A percentile compares a stretch with the other conserved stretches of the same genome.
These are phyloP conservation scores for Mycena haematopus DNA, from an alignment of 768 basidiomycete species.

Conservation along the genomic window DNA sequence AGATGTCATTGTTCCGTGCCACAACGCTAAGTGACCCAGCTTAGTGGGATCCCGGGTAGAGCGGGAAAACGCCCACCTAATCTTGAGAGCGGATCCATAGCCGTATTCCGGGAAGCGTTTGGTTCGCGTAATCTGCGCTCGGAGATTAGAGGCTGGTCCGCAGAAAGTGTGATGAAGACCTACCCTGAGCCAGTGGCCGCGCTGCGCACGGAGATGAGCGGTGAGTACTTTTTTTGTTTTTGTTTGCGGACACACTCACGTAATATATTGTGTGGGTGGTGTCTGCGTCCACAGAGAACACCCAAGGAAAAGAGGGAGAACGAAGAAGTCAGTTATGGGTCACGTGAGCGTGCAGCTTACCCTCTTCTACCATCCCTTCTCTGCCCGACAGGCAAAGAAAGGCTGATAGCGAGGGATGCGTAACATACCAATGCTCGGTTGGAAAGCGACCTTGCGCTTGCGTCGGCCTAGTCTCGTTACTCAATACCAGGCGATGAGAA, in stretches of 20 bases:
- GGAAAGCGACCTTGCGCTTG: slow-evolving; percentile 83
- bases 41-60: slow-evolving; percentile 25
- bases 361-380: too few relatives aligned
- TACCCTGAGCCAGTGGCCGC: slow-evolving; percentile 87
- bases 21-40: slow-evolving; percentile 64
- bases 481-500: too few relatives aligned
- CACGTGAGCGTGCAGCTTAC: background rate
- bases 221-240: background rate
- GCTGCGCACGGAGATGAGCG: slow-evolving; percentile 30
- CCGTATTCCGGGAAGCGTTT: slow-evolving; percentile 80
- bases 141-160: slow-evolving; percentile 25
- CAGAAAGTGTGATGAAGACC: slow-evolving; percentile 37
- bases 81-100: slow-evolving; percentile 77
- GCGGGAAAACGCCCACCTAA: slow-evolving; percentile 57
- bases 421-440: slow-evolving; percentile 78
- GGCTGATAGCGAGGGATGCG: too few relatives aligned
- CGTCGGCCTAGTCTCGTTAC: slow-evolving; percentile 40
- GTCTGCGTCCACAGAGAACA: slow-evolving; percentile 57
- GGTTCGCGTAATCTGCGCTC: slow-evolving; percentile 74
- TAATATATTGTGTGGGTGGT: slow-evolving; percentile 91
- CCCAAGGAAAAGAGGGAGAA: background rate
- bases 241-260: slow-evolving; percentile 23
- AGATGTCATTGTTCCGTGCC: slow-evolving; percentile 85
- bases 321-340: background rate
- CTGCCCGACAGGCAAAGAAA: too few relatives aligned